Evolutionary conservation across 2,329 filamentous ascomycete genomes (phyloP), one percentile per base, ranked within the genome.

Genomic region (Penicillium sp.): DNA sequence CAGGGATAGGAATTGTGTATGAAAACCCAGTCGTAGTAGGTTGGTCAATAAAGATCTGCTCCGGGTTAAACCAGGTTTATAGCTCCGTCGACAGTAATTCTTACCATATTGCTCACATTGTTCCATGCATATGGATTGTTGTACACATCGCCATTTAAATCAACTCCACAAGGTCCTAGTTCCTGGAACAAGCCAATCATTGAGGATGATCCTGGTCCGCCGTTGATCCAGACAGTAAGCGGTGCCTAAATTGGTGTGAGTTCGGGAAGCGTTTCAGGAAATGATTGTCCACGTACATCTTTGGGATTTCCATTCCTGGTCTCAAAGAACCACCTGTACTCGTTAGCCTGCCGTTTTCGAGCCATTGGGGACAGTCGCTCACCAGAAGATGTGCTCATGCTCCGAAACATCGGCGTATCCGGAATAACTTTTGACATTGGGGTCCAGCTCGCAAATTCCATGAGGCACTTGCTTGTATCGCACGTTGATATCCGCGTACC

Each of bases 121-220:
- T 48, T 56, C 61, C 61, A 63, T 13, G 61, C 58, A 45, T 62
- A 53, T 7, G 61, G 61, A 45, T 62, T 63, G 44, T 53, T 58
- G 51, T 58, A 62, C n/a, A 55, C 53, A 12, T 57, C 50, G 23
- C 59, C 61, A 36, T 63, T 46, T 16, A 45, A 41, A 42, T 60
- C 59, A 34, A 61, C 52, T 24, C 59, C 59, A 47, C 67, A 70
- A n/a, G 67, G 67, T 21, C 68, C 68, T 2, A 67, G 39, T 44
- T 70, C 68, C 54, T 70, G 68, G 52, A 70, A 69, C 18, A 70
- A 50, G 3, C 68, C 68, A 44, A 69, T 66, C 67, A 70, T 69
- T 7, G 66, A 69, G 16, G 64, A 67, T 15, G 63, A 68, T 0
- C 68, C 61, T 3, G 61, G 61, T 8, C 61, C 61, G 26, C 61